Evolutionary conservation across 148 eudicot species (phyloP).

Genomic region (Camellia lanceoleosa): DNA sequence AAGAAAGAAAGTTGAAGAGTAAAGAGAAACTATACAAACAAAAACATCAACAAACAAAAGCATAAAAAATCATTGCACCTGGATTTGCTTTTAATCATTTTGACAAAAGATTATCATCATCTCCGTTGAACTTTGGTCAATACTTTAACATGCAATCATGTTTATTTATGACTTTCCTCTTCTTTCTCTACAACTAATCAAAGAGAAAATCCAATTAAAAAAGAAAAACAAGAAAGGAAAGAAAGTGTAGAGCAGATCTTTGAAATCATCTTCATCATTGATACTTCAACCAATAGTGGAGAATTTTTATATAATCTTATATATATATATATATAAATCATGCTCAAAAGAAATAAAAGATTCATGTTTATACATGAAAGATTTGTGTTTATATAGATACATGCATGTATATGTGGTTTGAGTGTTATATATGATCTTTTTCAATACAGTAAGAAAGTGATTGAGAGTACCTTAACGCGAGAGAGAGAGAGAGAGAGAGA

Average conservation of each 20-base stretch:
- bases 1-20: background rate
- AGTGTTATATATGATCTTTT: background rate
- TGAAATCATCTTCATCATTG: too few relatives aligned
- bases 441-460: background rate
- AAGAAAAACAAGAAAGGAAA: background rate
- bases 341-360: background rate
- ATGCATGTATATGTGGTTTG: background rate
- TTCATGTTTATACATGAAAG: background rate
- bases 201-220: background rate
- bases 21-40: background rate
- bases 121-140: background rate
- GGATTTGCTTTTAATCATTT: background rate
- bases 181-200: slow-evolving; percentile 8
- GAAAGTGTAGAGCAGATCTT: background rate
- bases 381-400: background rate
- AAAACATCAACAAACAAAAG: background rate
- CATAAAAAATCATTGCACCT: background rate
- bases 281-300: background rate
- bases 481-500: background rate
- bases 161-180: background rate
- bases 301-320: background rate
- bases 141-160: background rate
- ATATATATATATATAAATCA: too few relatives aligned
- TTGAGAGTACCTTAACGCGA: too few relatives aligned
- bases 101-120: background rate